These are phyloP conservation scores for Penicillium sp. DNA, from an alignment of 2,329 filamentous ascomycete species.

Conservation along the genomic window DNA sequence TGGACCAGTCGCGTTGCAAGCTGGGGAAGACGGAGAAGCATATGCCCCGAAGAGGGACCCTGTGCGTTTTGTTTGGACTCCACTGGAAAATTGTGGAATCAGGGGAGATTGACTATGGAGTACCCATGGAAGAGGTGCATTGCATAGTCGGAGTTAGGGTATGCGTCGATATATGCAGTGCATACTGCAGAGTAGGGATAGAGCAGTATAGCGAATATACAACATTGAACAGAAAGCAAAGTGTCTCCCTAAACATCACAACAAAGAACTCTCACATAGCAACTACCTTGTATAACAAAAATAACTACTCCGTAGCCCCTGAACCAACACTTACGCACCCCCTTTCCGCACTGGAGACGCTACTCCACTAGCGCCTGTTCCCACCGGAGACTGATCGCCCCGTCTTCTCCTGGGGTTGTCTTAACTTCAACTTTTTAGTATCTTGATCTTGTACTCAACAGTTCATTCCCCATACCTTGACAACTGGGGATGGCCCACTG, in stretches of 20 bases:
- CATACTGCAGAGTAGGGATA: too few species aligned
- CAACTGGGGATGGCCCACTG: slow-evolving; percentile 12
- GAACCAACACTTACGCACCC: slow-evolving; percentile 19
- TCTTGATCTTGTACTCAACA: slow-evolving; percentile 5
- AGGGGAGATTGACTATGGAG: neutral
- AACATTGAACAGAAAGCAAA: too few species aligned
- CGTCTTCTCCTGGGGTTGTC: slow-evolving; percentile 5
- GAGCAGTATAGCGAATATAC: too few species aligned
- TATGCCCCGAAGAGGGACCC: neutral
- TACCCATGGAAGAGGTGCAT: too few species aligned
- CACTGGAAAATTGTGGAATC: neutral
- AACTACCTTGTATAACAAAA: too few species aligned
- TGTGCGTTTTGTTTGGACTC: neutral
- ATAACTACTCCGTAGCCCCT: slow-evolving; percentile 6
- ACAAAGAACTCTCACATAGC: too few species aligned
- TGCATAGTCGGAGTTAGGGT: too few species aligned
- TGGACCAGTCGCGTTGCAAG: slow-evolving; percentile 10
- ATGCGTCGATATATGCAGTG: too few species aligned
- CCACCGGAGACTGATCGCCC: slow-evolving; percentile 3
- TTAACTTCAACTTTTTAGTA: neutral
- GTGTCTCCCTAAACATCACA: too few species aligned
- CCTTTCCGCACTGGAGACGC: slow-evolving; percentile 21
- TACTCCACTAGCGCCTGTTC: slow-evolving; percentile 16
- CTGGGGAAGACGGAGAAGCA: neutral
- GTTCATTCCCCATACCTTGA: neutral